Conservation (phyloP, 2,329 filamentous ascomycete species). For the Penicillium glabrum region DNA sequence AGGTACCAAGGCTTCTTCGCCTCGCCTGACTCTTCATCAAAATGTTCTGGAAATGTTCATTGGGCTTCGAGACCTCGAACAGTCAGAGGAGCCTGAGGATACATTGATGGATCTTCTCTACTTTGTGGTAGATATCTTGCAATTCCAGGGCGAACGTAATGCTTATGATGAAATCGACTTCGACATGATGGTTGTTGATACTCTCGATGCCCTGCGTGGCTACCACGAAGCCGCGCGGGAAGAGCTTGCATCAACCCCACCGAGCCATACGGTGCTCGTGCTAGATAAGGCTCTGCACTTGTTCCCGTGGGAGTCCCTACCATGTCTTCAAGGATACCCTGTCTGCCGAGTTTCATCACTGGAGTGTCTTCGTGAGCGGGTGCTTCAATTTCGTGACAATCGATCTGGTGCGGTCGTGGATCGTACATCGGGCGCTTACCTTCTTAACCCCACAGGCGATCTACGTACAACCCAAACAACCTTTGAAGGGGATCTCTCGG, state of each 20-base stretch:
- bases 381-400: constrained; percentile 54
- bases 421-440: constrained; percentile 57
- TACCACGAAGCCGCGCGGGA: constrained; percentile 62
- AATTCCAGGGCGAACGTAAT: constrained; percentile 94
- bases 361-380: constrained; percentile 73
- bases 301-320: constrained; percentile 95
- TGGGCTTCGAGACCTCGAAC: constrained; percentile 72
- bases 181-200: constrained; percentile 84
- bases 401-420: constrained; percentile 23
- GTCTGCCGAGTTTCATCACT: constrained; percentile 88
- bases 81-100: constrained; percentile 78
- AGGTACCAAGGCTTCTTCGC: constrained; percentile 55
- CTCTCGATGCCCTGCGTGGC: constrained; percentile 75
- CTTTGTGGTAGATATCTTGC: constrained; percentile 92
- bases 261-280: constrained; percentile 76
- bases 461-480: constrained; percentile 74
- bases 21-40: constrained; percentile 57
- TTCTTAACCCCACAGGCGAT: constrained; percentile 87
- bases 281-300: constrained; percentile 87
- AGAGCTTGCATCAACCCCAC: constrained; percentile 33
- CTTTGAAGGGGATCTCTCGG: constrained; percentile 66
- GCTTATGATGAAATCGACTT: constrained; percentile 98
- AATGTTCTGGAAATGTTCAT: constrained; percentile 85
- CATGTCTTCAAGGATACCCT: constrained; percentile 75
- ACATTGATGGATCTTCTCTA: constrained; percentile 89